These are phyloP conservation scores for Trichomonas gallinae DNA, from an alignment of 208 protist genomes.

Conservation along the genomic window DNA sequence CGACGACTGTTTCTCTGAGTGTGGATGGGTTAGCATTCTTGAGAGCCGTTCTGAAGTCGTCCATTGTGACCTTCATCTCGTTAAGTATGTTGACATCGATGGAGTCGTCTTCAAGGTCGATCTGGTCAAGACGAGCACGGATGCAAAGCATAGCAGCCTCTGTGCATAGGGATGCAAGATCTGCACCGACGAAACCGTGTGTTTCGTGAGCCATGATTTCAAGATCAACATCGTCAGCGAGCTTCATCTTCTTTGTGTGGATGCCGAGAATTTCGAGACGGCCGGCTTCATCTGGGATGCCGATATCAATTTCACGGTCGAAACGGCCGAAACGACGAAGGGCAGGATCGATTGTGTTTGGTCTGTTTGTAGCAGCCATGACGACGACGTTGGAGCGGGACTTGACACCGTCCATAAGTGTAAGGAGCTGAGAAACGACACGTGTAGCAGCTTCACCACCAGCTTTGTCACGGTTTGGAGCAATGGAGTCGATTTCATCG, in stretches of 20 bases:
- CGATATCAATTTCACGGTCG: conserved; percentile 99
- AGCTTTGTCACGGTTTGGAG: conserved; percentile 96
- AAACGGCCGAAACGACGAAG: conserved; percentile 98
- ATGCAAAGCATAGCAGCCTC: conserved; percentile 99
- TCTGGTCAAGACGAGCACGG: conserved; percentile 86
- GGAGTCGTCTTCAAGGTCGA: conserved; percentile 21
- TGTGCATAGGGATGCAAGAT: conserved; percentile 93
- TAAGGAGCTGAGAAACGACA: conserved; percentile 99
- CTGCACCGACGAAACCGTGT: conserved; percentile 96
- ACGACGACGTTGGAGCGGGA: conserved; percentile 90
- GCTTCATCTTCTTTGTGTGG: conserved; percentile 99
- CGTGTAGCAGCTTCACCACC: conserved; percentile 98
- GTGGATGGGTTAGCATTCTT: conserved; percentile 82
- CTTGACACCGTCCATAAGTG: conserved; percentile 99
- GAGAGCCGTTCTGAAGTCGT: conserved; percentile 87
- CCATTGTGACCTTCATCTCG: conserved; percentile 35
- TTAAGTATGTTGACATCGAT: not conserved
- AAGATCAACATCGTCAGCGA: conserved; percentile 82
- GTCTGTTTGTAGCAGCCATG: conserved; percentile 99
- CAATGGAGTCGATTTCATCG: conserved; percentile 99
- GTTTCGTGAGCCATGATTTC: conserved; percentile 53
- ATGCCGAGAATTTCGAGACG: conserved; percentile 81
- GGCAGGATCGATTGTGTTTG: conserved; percentile 95
- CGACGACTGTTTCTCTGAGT: conserved; percentile 88
- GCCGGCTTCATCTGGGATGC: conserved; percentile 91